Evolutionary conservation across 2,329 filamentous ascomycete species (phyloP).

Genomic region (Penicillium italicum): DNA sequence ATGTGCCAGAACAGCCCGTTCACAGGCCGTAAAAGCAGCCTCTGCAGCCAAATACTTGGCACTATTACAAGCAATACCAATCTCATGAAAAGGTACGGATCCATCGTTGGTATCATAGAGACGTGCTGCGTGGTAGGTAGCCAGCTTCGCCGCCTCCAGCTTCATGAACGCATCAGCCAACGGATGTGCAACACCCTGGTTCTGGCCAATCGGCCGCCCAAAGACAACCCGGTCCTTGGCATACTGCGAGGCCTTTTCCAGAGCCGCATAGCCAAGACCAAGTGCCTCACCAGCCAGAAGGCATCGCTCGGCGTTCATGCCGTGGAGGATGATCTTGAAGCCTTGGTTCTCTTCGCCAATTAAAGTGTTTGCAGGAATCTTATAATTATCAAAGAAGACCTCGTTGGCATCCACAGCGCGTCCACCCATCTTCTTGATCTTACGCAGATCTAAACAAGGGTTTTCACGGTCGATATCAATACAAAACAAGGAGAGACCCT

Average conservation of each 20-base stretch:
- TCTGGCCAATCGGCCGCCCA: slow-evolving; percentile 56
- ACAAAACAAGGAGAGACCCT: slow-evolving; percentile 75
- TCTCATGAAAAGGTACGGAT: slow-evolving; percentile 52
- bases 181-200: slow-evolving; percentile 59
- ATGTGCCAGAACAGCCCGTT: slow-evolving; percentile 54
- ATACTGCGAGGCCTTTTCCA: slow-evolving; percentile 61
- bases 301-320: slow-evolving; percentile 76
- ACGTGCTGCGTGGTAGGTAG: slow-evolving; percentile 58
- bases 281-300: slow-evolving; percentile 75
- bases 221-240: slow-evolving; percentile 62
- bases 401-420: slow-evolving; percentile 80
- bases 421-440: slow-evolving; percentile 82
- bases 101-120: slow-evolving; percentile 56
- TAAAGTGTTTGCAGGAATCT: slow-evolving; percentile 59
- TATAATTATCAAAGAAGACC: slow-evolving; percentile 80
- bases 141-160: slow-evolving; percentile 58
- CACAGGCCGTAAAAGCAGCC: slow-evolving; percentile 58
- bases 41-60: slow-evolving; percentile 65
- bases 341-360: slow-evolving; percentile 72
- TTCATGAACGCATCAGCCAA: slow-evolving; percentile 59
- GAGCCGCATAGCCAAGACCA: slow-evolving; percentile 71
- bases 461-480: slow-evolving; percentile 65
- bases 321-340: slow-evolving; percentile 74
- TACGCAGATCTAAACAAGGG: slow-evolving; percentile 62
- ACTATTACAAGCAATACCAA: slow-evolving; percentile 65